These are phyloP conservation scores for Annulohypoxylon stygium DNA, from an alignment of 495 filamentous ascomycete species.

Conservation along the genomic window DNA sequence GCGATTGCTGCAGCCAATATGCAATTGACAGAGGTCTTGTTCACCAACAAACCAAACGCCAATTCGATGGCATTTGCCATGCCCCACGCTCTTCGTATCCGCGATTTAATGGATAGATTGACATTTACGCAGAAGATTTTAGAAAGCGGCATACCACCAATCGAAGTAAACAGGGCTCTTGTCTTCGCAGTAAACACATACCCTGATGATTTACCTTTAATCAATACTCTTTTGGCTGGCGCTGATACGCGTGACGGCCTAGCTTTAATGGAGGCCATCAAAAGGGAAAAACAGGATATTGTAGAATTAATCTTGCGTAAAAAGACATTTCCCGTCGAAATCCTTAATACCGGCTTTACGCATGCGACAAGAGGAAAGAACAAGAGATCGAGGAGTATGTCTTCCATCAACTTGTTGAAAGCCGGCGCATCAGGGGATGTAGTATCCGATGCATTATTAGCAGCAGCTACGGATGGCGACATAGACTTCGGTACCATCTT, in stretches of 20 bases:
- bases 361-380: slow-evolving; percentile 52
- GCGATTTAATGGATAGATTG: slow-evolving; percentile 58
- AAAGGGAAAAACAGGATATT: slow-evolving; percentile 51
- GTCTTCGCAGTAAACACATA: slow-evolving; percentile 57
- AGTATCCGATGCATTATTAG: slow-evolving; percentile 58
- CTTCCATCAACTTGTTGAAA: slow-evolving; percentile 55
- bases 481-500: slow-evolving; percentile 58
- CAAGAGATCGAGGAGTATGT: slow-evolving; percentile 48
- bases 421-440: slow-evolving; percentile 53
- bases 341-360: slow-evolving; percentile 51
- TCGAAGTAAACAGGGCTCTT: slow-evolving; percentile 59
- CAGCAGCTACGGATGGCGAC: slow-evolving; percentile 60
- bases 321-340: slow-evolving; percentile 43
- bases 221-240: slow-evolving; percentile 53
- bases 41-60: slow-evolving; percentile 49
- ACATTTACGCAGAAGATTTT: slow-evolving; percentile 58
- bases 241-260: slow-evolving; percentile 60
- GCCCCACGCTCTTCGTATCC: slow-evolving; percentile 59
- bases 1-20: slow-evolving; percentile 56
- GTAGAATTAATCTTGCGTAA: slow-evolving; percentile 57
- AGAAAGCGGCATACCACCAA: slow-evolving; percentile 54
- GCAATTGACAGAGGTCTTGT: slow-evolving; percentile 57
- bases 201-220: slow-evolving; percentile 55
- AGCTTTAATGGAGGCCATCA: slow-evolving; percentile 56
- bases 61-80: slow-evolving; percentile 56